Evolutionary conservation across 1,139 yeast species (phyloP), one percentile per base, ranked within the genome.

Genomic region (Suhomyces kunorum): DNA sequence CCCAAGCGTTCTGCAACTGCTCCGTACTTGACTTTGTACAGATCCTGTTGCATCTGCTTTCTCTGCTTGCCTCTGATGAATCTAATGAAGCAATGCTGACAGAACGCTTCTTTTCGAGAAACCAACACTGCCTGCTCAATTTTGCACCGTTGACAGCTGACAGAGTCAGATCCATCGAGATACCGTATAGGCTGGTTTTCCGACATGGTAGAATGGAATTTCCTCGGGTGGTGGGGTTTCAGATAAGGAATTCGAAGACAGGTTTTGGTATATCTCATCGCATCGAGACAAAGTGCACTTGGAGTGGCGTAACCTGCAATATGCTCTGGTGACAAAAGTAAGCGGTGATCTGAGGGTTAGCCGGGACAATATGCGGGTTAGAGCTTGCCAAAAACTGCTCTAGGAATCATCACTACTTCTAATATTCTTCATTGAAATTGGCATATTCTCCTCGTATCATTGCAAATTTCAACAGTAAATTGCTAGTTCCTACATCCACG

Each of bases 1-100:
- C 69, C 66, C 32, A 54, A 40, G 14, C 49, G 51, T 27, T 62
- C 68, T 4, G 56, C 60, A 11, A 55, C 54, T 6, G 51, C 51
- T 4, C 74, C 74, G 47, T 78, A 87, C 52, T 80, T 77, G 20
- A 84, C 89, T 54, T 86, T 85, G 63, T 76, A 87, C 40, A 71
- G 76, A 19, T 85, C 90, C 48, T 74, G 76, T 28, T 66, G 68
- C 87, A 90, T 81, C 55, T 76, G 84, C 55, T 83, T 85, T 46
- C 96, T 71, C 60, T 87, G 90, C 57, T 88, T 89, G 19, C 88
- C 83, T 45, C 85, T 73, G 26, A 89, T 71, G 53, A 87, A 89
- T 45, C 82, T 69, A 20, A 76, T 58, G 51, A 87, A 89, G 59
- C 98, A 90, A n/a, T 55, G 55, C 32, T 69, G 58, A 60, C 96